Percentiles rank a stretch among this genome's conserved stretches.
Evolutionary conservation across 2,329 filamentous ascomycete species (phyloP).

Genomic region (Lasiodiplodia citricola): DNA sequence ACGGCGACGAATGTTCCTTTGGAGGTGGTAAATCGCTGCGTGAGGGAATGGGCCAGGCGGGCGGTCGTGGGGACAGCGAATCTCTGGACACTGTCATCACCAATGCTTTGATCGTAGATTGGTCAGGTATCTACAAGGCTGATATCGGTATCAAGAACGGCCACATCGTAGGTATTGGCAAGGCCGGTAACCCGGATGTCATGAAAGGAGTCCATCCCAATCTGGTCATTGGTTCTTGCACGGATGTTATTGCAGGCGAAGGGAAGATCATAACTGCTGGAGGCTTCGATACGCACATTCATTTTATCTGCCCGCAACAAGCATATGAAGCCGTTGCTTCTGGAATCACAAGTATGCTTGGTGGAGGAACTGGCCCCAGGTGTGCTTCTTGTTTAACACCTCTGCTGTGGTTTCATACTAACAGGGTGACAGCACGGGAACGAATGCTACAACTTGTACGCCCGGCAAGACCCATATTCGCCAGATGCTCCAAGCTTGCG

Average conservation of each 20-base stretch:
- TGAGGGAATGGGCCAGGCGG: conserved; percentile 95
- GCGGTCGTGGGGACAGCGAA: conserved; percentile 72
- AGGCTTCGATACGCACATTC: conserved; percentile 87
- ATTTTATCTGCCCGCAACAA: conserved; percentile 95
- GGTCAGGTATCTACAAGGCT: conserved; percentile 92
- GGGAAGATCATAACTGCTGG: conserved; percentile 90
- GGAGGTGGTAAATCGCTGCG: conserved; percentile 92
- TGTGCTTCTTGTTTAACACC: conserved; percentile 40
- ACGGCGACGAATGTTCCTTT: conserved; percentile 95
- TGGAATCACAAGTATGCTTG: conserved; percentile 88
- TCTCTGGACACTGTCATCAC: conserved; percentile 84
- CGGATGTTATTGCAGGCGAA: conserved; percentile 90
- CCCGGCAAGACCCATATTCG: conserved; percentile 82
- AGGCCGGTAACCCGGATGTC: conserved; percentile 95
- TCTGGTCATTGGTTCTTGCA: conserved; percentile 85
- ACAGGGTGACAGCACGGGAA: conserved; percentile 68
- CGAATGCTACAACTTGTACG: conserved; percentile 91
- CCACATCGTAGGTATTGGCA: conserved; percentile 85
- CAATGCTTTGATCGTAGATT: conserved; percentile 90
- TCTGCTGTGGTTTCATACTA: conserved; percentile 28
- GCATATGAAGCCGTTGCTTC: conserved; percentile 80
- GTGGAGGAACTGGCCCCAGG: conserved; percentile 91
- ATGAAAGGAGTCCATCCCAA: conserved; percentile 84
- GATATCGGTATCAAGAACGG: conserved; percentile 94
- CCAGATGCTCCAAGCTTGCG: conserved; percentile 88